A percentile compares a stretch with the other conserved stretches of the same genome.
These are phyloP conservation scores for Aspergillus brunneoviolaceus DNA, from an alignment of 2,329 filamentous ascomycete genomes.

Conservation along the genomic window DNA sequence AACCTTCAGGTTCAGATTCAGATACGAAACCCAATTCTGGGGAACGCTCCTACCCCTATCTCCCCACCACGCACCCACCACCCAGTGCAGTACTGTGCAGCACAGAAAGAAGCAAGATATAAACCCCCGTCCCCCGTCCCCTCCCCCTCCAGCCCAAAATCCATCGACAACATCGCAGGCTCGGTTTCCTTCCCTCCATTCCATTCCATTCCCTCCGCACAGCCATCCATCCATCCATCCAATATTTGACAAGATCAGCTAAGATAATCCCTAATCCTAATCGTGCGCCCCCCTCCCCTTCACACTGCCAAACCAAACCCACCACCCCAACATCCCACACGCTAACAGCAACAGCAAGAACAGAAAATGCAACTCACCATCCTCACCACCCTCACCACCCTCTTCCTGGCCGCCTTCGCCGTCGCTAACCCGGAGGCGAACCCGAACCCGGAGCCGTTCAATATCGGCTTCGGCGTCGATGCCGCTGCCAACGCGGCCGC, in stretches of 20 bases:
- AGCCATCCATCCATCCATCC: too few species aligned
- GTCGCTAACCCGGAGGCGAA: background rate
- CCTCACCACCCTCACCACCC: background rate
- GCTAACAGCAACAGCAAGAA: background rate
- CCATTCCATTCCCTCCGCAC: too few species aligned
- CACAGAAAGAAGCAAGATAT: background rate
- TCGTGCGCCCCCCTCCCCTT: background rate
- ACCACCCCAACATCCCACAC: background rate
- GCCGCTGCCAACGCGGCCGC: background rate
- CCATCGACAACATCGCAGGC: too few species aligned
- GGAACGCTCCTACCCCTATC: too few species aligned
- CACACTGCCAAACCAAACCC: background rate
- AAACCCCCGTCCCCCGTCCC: background rate
- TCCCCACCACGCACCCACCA: background rate
- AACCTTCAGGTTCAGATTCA: too few species aligned
- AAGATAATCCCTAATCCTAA: background rate
- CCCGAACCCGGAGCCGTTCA: background rate
- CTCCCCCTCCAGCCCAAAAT: too few species aligned
- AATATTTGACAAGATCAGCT: background rate
- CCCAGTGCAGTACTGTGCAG: too few species aligned
- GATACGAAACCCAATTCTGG: too few species aligned
- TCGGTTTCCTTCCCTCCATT: too few species aligned
- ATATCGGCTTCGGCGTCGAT: background rate
- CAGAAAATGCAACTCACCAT: constrained; percentile 1
- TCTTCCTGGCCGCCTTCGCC: constrained; percentile 4